Base-by-base conservation (phyloP, 208 protist genomes). In the Vickermania spadyakhi region DNA sequence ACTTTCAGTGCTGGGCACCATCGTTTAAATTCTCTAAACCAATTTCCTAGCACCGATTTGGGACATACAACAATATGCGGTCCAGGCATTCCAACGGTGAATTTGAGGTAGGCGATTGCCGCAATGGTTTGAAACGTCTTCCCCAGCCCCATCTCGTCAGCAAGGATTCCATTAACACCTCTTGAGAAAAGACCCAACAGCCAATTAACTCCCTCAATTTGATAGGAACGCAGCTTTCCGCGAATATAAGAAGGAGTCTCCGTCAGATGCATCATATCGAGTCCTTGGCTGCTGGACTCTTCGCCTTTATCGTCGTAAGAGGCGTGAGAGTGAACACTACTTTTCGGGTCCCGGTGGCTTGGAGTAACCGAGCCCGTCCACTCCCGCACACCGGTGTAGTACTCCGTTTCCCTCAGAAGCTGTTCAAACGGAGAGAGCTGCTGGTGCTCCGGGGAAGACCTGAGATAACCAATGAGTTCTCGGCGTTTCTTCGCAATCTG, bases 81-180 rank as follows among this genome's bases (percentile, higher is more conserved):
- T 1, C 97, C 97, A 0, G 79, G 74, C 57, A 98, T 81, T 14
- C 87, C 81, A 18, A 84, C 62, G 2, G 81, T 84, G 58, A 97
- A 85, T 50, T 94, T 94, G n/a, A 99, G 74, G 64, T 98, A 98
- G 1, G 83, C 94, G 1, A 99, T 61, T 36, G 98, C 81, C 1
- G 95, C 84, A 53, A 99, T 98, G 0, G 97, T 98, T 73, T 99
- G 97, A 41, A 99, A 92, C 14, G 90, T 97, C 58, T 97, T 97
- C 14, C 93, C 93, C 13, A 98, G 87, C 26, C 98, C 99, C 98
- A 99, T 99, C 79, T 99, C 98, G 77, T 99, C 98, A 2, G 98
- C 98, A 14, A 99, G 81, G 61, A 99, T 99, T 21, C 96, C 97
- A 72, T 99, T 99, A 60, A 99, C 93, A 50, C 91, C 93, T 58